phyloP scores from a whole-genome alignment of 108 stramenopile genomes.

The Thalassiosira profunda region DNA sequence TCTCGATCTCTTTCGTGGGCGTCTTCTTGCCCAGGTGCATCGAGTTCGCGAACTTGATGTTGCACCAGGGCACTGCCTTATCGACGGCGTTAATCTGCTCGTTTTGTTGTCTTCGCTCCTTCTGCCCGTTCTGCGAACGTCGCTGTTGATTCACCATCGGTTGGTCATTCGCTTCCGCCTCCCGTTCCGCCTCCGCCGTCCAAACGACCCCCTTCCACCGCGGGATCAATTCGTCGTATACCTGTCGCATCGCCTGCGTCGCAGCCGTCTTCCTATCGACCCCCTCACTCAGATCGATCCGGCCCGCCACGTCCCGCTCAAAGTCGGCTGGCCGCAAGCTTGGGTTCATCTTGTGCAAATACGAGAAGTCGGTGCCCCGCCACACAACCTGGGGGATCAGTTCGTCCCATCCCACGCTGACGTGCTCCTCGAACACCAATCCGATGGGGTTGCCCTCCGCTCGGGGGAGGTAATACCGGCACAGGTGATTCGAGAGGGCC shows the following conservation, averaged over 20 bases:
- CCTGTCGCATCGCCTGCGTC: constrained; percentile 10
- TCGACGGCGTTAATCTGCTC: background rate
- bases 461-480: constrained; percentile 8
- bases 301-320: constrained; percentile 6
- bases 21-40: constrained; percentile 14
- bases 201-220: constrained; percentile 33
- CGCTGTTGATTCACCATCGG: too few species aligned
- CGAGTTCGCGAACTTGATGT: constrained; percentile 25
- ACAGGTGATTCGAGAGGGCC: constrained; percentile 7
- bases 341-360: background rate
- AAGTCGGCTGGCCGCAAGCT: constrained; percentile 15
- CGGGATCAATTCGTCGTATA: constrained; percentile 16
- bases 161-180: constrained; percentile 7
- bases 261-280: constrained; percentile 3
- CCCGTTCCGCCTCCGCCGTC: constrained; percentile 32
- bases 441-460: constrained; percentile 2
- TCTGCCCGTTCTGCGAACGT: too few species aligned
- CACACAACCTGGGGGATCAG: constrained; percentile 37
- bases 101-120: too few species aligned
- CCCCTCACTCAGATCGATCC: background rate
- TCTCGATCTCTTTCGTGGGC: background rate
- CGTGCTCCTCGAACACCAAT: constrained; percentile 15
- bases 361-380: constrained; percentile 26
- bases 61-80: constrained; percentile 14
- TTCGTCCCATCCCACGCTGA: constrained; percentile 4